A percentile compares a stretch with the other conserved stretches of the same genome.
Evolutionary conservation across 2,329 filamentous ascomycete species (phyloP).

Genomic region (Dactylellina haptotyla): DNA sequence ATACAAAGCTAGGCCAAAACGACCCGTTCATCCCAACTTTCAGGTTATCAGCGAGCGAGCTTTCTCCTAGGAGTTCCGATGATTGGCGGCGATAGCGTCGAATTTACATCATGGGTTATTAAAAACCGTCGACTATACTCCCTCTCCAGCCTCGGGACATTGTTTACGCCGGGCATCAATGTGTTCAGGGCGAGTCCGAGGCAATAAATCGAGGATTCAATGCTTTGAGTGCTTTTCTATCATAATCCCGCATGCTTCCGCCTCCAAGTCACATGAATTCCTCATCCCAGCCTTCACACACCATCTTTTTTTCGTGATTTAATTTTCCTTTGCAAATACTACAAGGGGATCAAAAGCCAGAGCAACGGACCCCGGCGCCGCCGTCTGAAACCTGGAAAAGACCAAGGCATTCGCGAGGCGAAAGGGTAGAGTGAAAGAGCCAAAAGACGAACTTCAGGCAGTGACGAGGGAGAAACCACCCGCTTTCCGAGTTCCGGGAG

Average conservation of each 20-base stretch:
- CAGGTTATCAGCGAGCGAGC: background rate
- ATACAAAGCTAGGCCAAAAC: conserved; percentile 18
- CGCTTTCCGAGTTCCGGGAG: conserved; percentile 28
- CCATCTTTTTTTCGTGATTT: conserved; percentile 36
- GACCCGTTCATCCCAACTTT: conserved; percentile 46
- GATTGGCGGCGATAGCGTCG: conserved; percentile 7
- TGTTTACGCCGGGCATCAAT: background rate
- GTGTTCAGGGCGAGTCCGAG: conserved; percentile 20
- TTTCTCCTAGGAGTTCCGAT: conserved; percentile 24
- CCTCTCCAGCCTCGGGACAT: background rate
- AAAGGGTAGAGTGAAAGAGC: background rate
- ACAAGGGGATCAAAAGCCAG: conserved; percentile 11
- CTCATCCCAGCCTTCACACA: conserved; percentile 22
- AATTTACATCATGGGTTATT: conserved; percentile 4
- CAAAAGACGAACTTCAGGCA: conserved; percentile 8
- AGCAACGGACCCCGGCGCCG: conserved; percentile 14
- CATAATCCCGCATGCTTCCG: conserved; percentile 53
- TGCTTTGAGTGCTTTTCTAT: conserved; percentile 26
- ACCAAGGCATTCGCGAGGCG: conserved; percentile 12
- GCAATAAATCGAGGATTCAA: background rate
- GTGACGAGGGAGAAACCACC: conserved; percentile 4
- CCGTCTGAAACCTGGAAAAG: conserved; percentile 28
- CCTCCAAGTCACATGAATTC: conserved; percentile 51
- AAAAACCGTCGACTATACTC: background rate
- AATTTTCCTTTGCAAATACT: background rate